A percentile compares a stretch with the other conserved stretches of the same genome.
Evolutionary conservation across 768 basidiomycete genomes (phyloP).

Genomic region (Fibroporia radiculosa): DNA sequence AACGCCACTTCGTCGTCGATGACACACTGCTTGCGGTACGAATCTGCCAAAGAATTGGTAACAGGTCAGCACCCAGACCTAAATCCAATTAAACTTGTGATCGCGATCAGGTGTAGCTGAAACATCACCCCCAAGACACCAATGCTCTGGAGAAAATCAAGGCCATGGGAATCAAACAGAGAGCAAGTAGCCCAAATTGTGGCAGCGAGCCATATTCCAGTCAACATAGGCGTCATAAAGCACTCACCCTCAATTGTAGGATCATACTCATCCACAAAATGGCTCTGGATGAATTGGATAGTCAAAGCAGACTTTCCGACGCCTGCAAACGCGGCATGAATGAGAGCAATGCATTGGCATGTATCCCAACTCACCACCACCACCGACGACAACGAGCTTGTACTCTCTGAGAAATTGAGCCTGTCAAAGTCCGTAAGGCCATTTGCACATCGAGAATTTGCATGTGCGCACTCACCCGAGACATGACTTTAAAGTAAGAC

Average conservation of each 20-base stretch:
- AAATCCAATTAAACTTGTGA: no score
- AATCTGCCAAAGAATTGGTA: no score
- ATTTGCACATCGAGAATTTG: background rate
- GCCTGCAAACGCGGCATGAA: conserved; percentile 26
- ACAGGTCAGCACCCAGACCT: no score
- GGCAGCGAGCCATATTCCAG: no score
- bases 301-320: conserved; percentile 90
- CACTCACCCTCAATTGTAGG: conserved; percentile 86
- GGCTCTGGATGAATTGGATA: conserved; percentile 96
- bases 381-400: conserved; percentile 97
- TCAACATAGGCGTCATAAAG: no score
- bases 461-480: conserved; percentile 20
- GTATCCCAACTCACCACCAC: conserved; percentile 62
- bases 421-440: conserved; percentile 25
- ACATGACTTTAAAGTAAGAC: conserved; percentile 18
- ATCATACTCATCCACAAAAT: conserved; percentile 90
- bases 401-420: conserved; percentile 93
- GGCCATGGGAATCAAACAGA: no score
- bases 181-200: no score
- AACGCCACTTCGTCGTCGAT: conserved; percentile 99
- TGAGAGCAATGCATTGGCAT: no score
- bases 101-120: no score
- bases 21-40: conserved; percentile 94
- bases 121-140: no score
- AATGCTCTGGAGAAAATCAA: no score